Conservation (phyloP, 139 green algal species). For the Chlamydomonas incerta region DNA sequence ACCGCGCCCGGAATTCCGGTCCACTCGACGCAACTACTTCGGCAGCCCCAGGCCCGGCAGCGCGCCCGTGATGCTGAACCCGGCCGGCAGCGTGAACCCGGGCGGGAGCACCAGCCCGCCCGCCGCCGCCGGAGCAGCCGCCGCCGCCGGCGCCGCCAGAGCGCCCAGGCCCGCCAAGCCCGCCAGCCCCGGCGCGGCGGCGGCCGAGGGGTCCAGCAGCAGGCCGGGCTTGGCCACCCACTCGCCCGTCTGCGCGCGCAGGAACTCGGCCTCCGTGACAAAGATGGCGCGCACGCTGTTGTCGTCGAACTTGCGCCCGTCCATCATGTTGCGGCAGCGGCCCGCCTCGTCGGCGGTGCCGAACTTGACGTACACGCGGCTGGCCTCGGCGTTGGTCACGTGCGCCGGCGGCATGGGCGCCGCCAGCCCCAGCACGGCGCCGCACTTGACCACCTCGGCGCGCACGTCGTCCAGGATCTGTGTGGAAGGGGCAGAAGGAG, state of each 20-base stretch:
- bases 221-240: slow-evolving; percentile 66
- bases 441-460: slow-evolving; percentile 74
- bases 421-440: slow-evolving; percentile 66
- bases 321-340: slow-evolving; percentile 71
- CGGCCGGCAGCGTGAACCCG: slow-evolving; percentile 20
- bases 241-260: slow-evolving; percentile 63
- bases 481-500: too few relatives aligned
- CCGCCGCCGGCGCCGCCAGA: background rate
- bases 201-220: background rate
- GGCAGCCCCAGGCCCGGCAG: slow-evolving; percentile 20
- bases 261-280: slow-evolving; percentile 74
- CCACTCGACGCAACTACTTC: slow-evolving; percentile 13
- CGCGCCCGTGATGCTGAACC: slow-evolving; percentile 18
- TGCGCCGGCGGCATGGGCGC: slow-evolving; percentile 67
- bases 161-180: background rate
- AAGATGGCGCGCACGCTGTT: slow-evolving; percentile 70
- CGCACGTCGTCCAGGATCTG: slow-evolving; percentile 72
- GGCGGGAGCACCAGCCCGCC: slow-evolving; percentile 29
- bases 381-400: slow-evolving; percentile 50
- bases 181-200: background rate
- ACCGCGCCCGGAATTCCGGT: too few relatives aligned
- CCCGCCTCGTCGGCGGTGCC: slow-evolving; percentile 52
- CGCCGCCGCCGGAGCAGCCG: background rate
- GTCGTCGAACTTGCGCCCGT: slow-evolving; percentile 83
- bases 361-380: slow-evolving; percentile 81